phyloP scores from a whole-genome alignment of 2,329 filamentous ascomycete genomes.

The Xylariaceae sp. region DNA sequence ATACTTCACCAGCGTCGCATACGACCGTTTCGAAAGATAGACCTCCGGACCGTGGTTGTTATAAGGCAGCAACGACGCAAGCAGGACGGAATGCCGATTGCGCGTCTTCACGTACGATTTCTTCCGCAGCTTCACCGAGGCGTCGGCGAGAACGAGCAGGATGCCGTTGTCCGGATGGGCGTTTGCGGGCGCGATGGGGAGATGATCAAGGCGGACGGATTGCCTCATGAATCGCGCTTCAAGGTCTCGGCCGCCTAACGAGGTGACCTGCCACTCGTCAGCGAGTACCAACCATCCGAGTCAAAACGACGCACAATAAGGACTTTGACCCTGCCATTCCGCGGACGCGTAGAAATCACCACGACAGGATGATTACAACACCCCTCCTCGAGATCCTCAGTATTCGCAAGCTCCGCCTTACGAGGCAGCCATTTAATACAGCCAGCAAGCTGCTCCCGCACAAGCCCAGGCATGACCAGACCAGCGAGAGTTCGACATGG shows the following conservation, averaged over 20 bases:
- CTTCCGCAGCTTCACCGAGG: constrained; percentile 2
- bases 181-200: constrained; percentile 12
- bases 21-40: constrained; percentile 11
- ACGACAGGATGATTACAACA: constrained; percentile 15
- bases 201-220: too few species aligned
- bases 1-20: constrained; percentile 7
- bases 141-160: neutral
- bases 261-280: constrained; percentile 11
- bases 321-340: constrained; percentile 3
- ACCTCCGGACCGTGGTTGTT: constrained; percentile 4
- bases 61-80: constrained; percentile 7
- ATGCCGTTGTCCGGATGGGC: constrained; percentile 15
- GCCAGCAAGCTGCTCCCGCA: constrained; percentile 10
- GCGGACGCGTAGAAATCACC: constrained; percentile 3
- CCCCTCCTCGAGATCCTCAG: constrained; percentile 13
- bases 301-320: constrained; percentile 10
- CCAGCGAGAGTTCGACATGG: neutral
- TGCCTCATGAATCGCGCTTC: constrained; percentile 7
- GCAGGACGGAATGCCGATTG: neutral
- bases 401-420: neutral
- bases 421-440: constrained; percentile 18
- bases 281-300: too few species aligned
- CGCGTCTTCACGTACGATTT: constrained; percentile 13
- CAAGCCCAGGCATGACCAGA: constrained; percentile 13
- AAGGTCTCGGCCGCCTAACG: constrained; percentile 10